A percentile compares a stretch with the other conserved stretches of the same genome.
Evolutionary conservation across 1,284 basidiomycete genomes (phyloP).

Genomic region (Ceratobasidium papillatum): DNA sequence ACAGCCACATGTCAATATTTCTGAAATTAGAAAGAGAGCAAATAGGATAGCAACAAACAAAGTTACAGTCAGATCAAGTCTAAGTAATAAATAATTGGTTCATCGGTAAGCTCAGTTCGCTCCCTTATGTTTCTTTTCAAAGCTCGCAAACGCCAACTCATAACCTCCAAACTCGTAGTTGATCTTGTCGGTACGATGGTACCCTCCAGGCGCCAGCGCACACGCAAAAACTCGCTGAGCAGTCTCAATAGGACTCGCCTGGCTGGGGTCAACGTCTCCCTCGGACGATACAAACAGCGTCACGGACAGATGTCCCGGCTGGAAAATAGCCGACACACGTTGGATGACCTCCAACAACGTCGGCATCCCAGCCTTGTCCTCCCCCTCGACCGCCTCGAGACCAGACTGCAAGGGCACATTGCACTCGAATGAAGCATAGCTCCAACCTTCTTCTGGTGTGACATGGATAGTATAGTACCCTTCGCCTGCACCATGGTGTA

Average conservation of each 20-base stretch:
- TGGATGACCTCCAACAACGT: conserved; percentile 83
- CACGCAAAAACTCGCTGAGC: conserved; percentile 44
- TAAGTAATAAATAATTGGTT: not conserved
- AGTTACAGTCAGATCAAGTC: conserved; percentile 1
- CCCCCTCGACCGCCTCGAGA: conserved; percentile 48
- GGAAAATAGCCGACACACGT: conserved; percentile 92
- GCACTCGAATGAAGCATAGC: conserved; percentile 98
- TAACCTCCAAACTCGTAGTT: conserved; percentile 98
- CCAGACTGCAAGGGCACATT: conserved; percentile 80
- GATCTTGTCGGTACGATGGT: conserved; percentile 92
- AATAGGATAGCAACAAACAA: not conserved
- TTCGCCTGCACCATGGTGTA: conserved; percentile 62
- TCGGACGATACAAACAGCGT: conserved; percentile 90
- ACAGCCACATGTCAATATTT: conserved; percentile 21
- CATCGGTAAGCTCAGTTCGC: not conserved
- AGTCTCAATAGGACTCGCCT: conserved; percentile 43
- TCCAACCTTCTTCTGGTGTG: conserved; percentile 96
- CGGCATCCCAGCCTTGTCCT: conserved; percentile 59
- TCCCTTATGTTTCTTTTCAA: conserved; percentile 59
- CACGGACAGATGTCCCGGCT: conserved; percentile 85
- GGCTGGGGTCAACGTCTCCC: conserved; percentile 30
- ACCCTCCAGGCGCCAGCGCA: conserved; percentile 50
- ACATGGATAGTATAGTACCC: conserved; percentile 99
- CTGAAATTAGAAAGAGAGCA: conserved; percentile 20
- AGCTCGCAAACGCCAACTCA: conserved; percentile 92